These are phyloP conservation scores for Tetrahymena thermophila DNA, from an alignment of 73 alveolate species.

Conservation along the genomic window DNA sequence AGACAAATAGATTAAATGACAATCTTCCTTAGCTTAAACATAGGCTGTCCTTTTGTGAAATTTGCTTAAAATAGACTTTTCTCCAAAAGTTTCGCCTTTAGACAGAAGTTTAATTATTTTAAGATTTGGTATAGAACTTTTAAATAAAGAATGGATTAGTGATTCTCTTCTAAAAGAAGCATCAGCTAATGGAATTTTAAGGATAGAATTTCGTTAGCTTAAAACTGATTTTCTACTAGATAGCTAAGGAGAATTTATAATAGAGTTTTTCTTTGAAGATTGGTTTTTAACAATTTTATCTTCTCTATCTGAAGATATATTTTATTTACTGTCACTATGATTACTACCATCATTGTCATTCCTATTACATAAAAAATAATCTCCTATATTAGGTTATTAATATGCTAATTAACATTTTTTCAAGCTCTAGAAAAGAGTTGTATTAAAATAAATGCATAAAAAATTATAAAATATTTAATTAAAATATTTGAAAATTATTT, in stretches of 20 bases:
- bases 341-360: neutral
- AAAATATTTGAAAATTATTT: no score
- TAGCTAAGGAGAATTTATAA: neutral
- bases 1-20: neutral
- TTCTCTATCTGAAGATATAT: neutral
- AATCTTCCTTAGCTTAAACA: neutral
- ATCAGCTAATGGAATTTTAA: neutral
- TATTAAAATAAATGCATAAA: no score
- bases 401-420: no score
- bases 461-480: no score
- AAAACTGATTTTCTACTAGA: neutral
- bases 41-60: neutral
- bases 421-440: no score
- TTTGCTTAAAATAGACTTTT: neutral
- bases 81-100: neutral
- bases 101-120: neutral
- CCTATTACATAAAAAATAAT: neutral
- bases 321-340: neutral
- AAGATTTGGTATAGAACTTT: neutral
- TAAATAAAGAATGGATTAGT: neutral
- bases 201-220: neutral
- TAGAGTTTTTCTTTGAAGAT: neutral
- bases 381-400: no score
- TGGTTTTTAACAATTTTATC: neutral
- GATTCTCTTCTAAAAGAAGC: neutral